Evolutionary conservation across 225 moss, liverwort and hornwort species (phyloP).

Genomic region (Lunularia cruciata): DNA sequence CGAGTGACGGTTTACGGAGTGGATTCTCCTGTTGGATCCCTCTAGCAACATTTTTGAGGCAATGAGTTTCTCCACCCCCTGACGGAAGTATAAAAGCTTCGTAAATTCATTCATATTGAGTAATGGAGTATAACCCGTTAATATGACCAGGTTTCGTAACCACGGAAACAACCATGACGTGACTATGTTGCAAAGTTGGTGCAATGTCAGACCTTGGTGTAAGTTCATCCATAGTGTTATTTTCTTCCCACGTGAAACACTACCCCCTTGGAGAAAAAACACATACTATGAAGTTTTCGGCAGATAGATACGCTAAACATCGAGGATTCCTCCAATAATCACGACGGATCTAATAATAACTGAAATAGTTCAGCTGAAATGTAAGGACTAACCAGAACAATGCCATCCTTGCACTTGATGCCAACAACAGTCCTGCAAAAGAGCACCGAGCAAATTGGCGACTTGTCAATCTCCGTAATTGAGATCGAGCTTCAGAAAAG

Average conservation of each 20-base stretch:
- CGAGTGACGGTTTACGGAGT: constrained; percentile 85
- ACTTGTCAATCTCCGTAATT: no score
- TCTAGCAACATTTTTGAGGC: constrained; percentile 93
- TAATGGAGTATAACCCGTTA: neutral
- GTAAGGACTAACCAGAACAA: constrained; percentile 66
- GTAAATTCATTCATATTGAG: no score
- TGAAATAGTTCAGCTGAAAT: no score
- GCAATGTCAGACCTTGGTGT: neutral
- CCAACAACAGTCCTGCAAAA: constrained; percentile 82
- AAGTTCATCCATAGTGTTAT: no score
- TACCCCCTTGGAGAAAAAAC: no score
- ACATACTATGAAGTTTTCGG: no score
- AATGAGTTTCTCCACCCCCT: constrained; percentile 96
- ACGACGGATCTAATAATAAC: no score
- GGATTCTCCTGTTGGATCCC: constrained; percentile 94
- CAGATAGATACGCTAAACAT: no score
- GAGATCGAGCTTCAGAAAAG: no score
- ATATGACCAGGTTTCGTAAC: neutral
- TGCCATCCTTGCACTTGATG: constrained; percentile 95
- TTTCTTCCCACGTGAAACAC: no score
- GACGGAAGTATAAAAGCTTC: neutral
- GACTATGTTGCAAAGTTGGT: neutral
- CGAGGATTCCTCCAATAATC: no score
- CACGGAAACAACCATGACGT: neutral
- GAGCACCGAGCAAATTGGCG: no score